Conservation (phyloP, 1,284 basidiomycete species). For the Ceratobasidium sp. region DNA sequence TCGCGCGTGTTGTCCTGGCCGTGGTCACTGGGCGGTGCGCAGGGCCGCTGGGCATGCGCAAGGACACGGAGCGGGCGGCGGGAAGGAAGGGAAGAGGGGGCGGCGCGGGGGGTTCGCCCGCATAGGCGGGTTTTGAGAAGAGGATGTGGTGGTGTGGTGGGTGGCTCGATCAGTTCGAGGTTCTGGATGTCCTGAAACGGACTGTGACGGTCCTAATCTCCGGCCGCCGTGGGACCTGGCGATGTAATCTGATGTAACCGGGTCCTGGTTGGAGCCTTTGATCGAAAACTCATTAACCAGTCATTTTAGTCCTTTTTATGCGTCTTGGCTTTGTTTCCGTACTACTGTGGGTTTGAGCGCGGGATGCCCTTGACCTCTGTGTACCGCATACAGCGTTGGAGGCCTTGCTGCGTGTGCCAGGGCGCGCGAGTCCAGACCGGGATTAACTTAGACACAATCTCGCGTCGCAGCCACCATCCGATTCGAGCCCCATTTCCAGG, state of each 20-base stretch:
- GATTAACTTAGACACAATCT: not conserved
- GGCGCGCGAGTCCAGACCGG: not conserved
- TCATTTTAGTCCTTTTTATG: not conserved
- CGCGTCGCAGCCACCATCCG: conserved; percentile 7
- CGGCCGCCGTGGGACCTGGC: not conserved
- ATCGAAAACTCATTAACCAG: conserved; percentile 14
- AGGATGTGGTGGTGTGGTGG: not conserved
- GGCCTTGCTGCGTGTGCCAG: not conserved
- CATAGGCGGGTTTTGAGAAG: not conserved
- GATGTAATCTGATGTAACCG: not conserved
- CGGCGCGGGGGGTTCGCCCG: not conserved
- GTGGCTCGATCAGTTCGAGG: conserved; percentile 27
- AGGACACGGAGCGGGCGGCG: not conserved
- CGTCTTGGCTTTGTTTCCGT: not conserved
- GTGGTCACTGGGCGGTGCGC: not conserved
- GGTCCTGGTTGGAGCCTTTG: conserved; percentile 1
- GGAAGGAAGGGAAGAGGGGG: not conserved
- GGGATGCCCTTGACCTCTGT: not conserved
- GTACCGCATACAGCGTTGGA: not conserved
- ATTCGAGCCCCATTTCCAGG: not conserved
- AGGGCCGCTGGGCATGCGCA: conserved; percentile 18
- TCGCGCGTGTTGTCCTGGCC: conserved; percentile 10
- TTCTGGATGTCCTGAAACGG: not conserved
- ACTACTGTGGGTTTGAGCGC: not conserved
- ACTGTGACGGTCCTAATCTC: not conserved